These are phyloP conservation scores for Coemansia umbellata DNA, from an alignment of 192 early-diverging fungal species.

Conservation along the genomic window DNA sequence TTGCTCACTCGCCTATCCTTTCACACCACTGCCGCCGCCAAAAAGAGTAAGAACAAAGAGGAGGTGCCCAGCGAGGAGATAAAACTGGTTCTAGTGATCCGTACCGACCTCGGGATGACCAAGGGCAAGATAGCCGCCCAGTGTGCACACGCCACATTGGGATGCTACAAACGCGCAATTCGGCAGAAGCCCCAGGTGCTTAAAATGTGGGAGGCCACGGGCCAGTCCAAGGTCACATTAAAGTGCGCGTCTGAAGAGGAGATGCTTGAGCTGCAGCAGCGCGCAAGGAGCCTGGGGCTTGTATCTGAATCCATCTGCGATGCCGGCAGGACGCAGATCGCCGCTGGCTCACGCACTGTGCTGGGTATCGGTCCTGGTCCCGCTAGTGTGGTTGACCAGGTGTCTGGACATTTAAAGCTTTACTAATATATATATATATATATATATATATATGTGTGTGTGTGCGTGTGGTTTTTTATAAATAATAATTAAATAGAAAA, in stretches of 20 bases:
- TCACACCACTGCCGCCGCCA: not conserved
- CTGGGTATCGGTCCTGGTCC: slow-evolving; percentile 90
- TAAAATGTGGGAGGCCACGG: slow-evolving; percentile 68
- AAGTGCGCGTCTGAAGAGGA: slow-evolving; percentile 73
- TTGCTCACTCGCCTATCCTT: slow-evolving; percentile 11
- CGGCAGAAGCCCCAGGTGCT: slow-evolving; percentile 50
- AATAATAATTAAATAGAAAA: not conserved
- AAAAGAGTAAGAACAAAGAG: not conserved
- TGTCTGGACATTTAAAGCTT: slow-evolving; percentile 58
- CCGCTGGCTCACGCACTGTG: slow-evolving; percentile 87
- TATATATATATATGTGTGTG: not conserved
- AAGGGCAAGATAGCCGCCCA: slow-evolving; percentile 96
- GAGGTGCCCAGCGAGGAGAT: slow-evolving; percentile 17
- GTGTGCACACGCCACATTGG: slow-evolving; percentile 90
- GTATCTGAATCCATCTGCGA: slow-evolving; percentile 69
- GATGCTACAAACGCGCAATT: slow-evolving; percentile 64
- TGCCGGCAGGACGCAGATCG: slow-evolving; percentile 76
- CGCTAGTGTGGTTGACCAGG: slow-evolving; percentile 39
- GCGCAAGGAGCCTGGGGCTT: slow-evolving; percentile 21
- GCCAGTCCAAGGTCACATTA: slow-evolving; percentile 84
- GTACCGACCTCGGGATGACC: slow-evolving; percentile 88
- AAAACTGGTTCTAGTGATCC: slow-evolving; percentile 71
- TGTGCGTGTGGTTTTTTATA: not conserved
- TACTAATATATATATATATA: slow-evolving; percentile 30
- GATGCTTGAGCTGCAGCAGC: slow-evolving; percentile 43